Evolutionary conservation across 164 flowering plant species (phyloP), one percentile per base, ranked within the genome.

Genomic region (Vitis rupestris): DNA sequence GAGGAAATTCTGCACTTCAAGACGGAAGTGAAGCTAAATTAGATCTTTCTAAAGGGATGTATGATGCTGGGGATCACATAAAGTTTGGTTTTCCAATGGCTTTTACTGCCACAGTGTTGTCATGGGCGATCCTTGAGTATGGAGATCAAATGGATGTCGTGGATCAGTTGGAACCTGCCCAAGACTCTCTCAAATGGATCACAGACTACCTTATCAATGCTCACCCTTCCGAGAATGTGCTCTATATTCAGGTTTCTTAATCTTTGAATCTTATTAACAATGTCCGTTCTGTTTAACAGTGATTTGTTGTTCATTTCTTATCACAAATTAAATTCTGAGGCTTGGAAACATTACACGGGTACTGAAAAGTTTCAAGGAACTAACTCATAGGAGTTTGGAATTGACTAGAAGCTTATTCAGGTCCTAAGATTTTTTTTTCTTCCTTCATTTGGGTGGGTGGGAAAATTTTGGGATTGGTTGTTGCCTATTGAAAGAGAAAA

Each of bases 51-150:
- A 92, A 89, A 78, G 99, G 99, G 53, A 82, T 96, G 97, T 96
- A 90, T 69, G 99, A 96, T 84, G 99, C 97, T 49, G 99, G 99
- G 16, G 98, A 93, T 81, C 91, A 87, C 71, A 81, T 96, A 78
- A 96, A 96, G 82, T 96, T 92, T 81, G 89, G 88, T 44, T 86
- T 93, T 57, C 97, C 99, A 0, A 82, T 96, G 98, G 97, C 99
- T 63, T 96, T 87, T 75, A 92, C 99, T 53, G 97, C 97, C 37
- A 90, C 98, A 0, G 84, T 93, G 15, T 78, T 96, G 74, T 93
- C 98, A 8, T 93, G 99, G 99, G 66, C 93, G 7, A 93, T 96
- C 30, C 93, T 96, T 44, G 99, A 96, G 76, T 96, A 96, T 77
- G 99, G 99, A 7, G 99, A 91, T 81, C 97, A 90, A 77, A 93